Conservation (phyloP, 1,284 basidiomycete genomes). For the Ganoderma lucidum region DNA sequence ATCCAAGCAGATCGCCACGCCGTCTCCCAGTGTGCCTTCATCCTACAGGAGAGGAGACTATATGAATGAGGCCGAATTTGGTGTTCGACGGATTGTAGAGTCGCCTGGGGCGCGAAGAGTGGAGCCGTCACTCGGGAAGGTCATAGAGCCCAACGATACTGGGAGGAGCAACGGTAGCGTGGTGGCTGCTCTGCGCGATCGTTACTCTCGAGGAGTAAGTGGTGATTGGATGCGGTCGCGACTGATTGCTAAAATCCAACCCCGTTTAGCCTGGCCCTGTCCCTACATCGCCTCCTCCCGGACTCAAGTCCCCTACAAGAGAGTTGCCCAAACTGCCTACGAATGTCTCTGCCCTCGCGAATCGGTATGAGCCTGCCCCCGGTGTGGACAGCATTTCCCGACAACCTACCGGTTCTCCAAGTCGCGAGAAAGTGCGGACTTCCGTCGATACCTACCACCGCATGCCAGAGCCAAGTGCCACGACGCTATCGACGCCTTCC, state of each 20-base stretch:
- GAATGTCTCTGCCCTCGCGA: constrained; percentile 72
- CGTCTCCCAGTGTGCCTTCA: constrained; percentile 9
- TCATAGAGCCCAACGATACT: constrained; percentile 43
- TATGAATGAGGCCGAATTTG: constrained; percentile 49
- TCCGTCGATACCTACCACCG: constrained; percentile 31
- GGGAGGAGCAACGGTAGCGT: constrained; percentile 60
- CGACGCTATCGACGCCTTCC: constrained; percentile 16
- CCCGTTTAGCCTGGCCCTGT: constrained; percentile 48
- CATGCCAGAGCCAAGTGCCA: constrained; percentile 25
- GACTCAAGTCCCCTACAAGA: constrained; percentile 52
- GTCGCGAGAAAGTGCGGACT: constrained; percentile 30
- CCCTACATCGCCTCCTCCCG: constrained; percentile 57
- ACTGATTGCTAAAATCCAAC: constrained; percentile 1
- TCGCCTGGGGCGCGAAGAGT: constrained; percentile 21
- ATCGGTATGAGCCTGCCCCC: constrained; percentile 55
- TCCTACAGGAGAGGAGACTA: constrained; percentile 43
- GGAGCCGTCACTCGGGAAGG: constrained; percentile 31
- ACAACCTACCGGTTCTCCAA: constrained; percentile 41
- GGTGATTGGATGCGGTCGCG: constrained; percentile 8
- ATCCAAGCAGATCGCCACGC: constrained; percentile 3
- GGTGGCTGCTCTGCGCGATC: constrained; percentile 73
- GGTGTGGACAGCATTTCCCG: constrained; percentile 14
- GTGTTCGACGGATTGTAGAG: constrained; percentile 33
- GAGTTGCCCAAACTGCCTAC: constrained; percentile 67
- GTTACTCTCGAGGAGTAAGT: constrained; percentile 65